Conservation (phyloP, 768 basidiomycete species). For the Boletus rufocinnamomeus region DNA sequence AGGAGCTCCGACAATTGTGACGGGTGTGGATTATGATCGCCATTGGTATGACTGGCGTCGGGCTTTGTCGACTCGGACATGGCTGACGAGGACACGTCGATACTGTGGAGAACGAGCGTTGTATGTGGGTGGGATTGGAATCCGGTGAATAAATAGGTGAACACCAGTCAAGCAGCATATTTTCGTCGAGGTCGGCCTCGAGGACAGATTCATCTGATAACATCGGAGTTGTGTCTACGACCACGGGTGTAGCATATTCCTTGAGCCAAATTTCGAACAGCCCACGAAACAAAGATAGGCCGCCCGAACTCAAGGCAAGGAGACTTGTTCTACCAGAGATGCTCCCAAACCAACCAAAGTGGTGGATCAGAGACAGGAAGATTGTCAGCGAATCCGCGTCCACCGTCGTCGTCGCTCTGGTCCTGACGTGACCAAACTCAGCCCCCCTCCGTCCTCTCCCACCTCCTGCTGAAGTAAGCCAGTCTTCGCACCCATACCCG, state of each 20-base stretch:
- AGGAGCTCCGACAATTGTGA: constrained; percentile 55
- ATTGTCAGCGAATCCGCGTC: constrained; percentile 35
- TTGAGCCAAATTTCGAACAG: constrained; percentile 79
- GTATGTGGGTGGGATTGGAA: not conserved
- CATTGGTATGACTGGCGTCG: constrained; percentile 15
- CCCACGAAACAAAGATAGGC: constrained; percentile 49
- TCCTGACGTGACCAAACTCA: constrained; percentile 21
- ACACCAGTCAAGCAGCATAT: constrained; percentile 17
- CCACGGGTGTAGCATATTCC: constrained; percentile 48
- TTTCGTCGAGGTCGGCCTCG: constrained; percentile 27
- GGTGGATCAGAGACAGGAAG: constrained; percentile 76
- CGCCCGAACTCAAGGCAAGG: constrained; percentile 83
- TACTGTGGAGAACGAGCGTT: not conserved
- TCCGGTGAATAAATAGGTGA: constrained; percentile 18
- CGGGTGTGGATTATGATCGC: constrained; percentile 14
- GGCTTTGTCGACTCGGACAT: constrained; percentile 27
- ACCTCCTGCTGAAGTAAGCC: constrained; percentile 43
- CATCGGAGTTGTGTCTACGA: constrained; percentile 10
- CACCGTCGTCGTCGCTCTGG: constrained; percentile 85
- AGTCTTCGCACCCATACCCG: not conserved
- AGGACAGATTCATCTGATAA: constrained; percentile 22
- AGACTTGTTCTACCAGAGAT: constrained; percentile 62
- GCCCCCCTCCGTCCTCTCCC: not conserved
- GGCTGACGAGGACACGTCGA: constrained; percentile 12
- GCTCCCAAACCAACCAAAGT: constrained; percentile 41